Evolutionary conservation across 1,284 basidiomycete genomes (phyloP).

Genomic region (Schizophyllum commune): DNA sequence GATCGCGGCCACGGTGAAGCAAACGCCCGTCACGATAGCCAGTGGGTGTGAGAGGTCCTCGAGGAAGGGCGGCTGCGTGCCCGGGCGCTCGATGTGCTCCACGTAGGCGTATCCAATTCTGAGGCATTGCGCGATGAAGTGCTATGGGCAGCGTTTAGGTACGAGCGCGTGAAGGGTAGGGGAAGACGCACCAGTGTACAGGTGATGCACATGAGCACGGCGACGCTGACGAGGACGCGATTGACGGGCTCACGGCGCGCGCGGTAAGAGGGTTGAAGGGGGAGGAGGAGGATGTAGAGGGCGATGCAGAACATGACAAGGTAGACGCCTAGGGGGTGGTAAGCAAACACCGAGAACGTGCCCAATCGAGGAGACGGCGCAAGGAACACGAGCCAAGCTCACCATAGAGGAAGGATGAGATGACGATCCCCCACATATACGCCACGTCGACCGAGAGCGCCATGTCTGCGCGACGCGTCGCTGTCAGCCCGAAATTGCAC

Average conservation of each 20-base stretch:
- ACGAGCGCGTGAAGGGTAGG: background rate
- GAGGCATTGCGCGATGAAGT: background rate
- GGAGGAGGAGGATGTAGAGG: constrained; percentile 1
- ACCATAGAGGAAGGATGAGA: background rate
- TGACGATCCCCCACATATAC: constrained; percentile 1
- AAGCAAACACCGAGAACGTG: background rate
- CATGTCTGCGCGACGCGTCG: background rate
- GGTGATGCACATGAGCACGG: background rate
- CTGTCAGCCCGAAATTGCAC: too few species aligned
- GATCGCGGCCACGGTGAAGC: background rate
- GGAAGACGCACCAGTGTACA: background rate
- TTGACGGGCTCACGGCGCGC: background rate
- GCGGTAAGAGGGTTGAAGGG: background rate
- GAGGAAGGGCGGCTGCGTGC: background rate
- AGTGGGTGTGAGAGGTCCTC: background rate
- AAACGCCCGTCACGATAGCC: constrained; percentile 1
- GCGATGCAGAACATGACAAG: background rate
- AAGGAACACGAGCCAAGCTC: background rate
- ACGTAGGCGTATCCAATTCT: background rate
- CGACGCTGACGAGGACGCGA: background rate
- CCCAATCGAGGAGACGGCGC: background rate
- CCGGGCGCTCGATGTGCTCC: background rate
- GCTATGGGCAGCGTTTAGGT: background rate
- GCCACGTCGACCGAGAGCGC: background rate
- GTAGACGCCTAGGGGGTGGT: background rate